Percentiles rank a stretch among this genome's conserved stretches.
Evolutionary conservation across 768 basidiomycete species (phyloP).

Genomic region (Tylopilus felleus): DNA sequence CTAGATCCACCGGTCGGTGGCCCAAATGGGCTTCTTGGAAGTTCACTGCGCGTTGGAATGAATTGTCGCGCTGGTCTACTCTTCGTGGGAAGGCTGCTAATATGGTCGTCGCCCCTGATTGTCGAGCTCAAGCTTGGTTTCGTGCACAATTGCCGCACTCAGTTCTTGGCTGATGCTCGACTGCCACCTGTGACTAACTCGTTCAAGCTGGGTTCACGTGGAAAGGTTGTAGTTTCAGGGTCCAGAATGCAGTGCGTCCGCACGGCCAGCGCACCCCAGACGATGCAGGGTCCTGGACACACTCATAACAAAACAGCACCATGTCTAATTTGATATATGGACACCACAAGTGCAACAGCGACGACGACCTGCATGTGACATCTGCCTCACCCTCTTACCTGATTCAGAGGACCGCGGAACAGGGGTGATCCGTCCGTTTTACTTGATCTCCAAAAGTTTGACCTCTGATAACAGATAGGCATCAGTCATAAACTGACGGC

Average conservation of each 20-base stretch:
- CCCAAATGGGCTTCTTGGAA: conserved; percentile 1
- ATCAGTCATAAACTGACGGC: conserved; percentile 10
- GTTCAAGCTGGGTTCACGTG: conserved; percentile 9
- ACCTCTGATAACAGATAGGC: conserved; percentile 47
- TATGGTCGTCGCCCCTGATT: conserved; percentile 11
- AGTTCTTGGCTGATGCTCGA: not conserved
- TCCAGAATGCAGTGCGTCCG: conserved; percentile 21
- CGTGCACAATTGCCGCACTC: not conserved
- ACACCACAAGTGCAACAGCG: conserved; percentile 12
- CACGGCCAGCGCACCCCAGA: conserved; percentile 23
- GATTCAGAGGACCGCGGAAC: conserved; percentile 14
- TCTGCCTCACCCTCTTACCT: conserved; percentile 3
- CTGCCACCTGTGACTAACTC: not conserved
- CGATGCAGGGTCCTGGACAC: conserved; percentile 18
- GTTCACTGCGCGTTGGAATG: not conserved
- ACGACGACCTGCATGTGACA: conserved; percentile 21
- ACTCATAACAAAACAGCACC: conserved; percentile 15
- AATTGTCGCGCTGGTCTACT: not conserved
- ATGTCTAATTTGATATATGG: conserved; percentile 30
- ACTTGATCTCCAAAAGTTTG: conserved; percentile 69
- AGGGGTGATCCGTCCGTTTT: conserved; percentile 20
- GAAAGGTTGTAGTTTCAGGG: conserved; percentile 20
- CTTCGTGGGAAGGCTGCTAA: not conserved
- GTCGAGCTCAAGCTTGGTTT: conserved; percentile 1
- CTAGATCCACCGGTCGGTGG: conserved; percentile 9